These are phyloP conservation scores for Lanmaoa rubissima DNA, from an alignment of 768 basidiomycete genomes.

Conservation along the genomic window DNA sequence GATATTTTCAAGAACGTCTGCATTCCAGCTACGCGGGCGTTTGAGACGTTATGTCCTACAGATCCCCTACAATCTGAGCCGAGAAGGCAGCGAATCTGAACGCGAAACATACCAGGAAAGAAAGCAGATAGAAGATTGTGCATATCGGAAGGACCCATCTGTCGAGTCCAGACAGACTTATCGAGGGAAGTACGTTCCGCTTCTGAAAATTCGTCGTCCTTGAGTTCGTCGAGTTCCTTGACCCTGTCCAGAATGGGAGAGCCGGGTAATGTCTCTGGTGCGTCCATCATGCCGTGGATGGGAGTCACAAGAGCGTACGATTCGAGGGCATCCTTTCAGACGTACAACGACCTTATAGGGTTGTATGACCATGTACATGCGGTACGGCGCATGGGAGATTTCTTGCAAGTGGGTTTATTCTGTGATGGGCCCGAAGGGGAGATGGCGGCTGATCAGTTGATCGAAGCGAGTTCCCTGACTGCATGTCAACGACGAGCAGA, in stretches of 20 bases:
- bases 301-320: neutral
- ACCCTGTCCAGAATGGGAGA: neutral
- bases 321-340: neutral
- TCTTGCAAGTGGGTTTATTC: neutral
- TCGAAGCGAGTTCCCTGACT: too few species aligned
- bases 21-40: conserved; percentile 61
- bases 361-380: neutral
- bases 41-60: conserved; percentile 49
- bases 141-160: conserved; percentile 47
- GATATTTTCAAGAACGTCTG: conserved; percentile 44
- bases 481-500: neutral
- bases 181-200: conserved; percentile 32
- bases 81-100: neutral
- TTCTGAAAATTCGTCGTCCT: conserved; percentile 12
- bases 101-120: conserved; percentile 51
- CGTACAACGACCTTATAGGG: neutral
- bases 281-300: conserved; percentile 4
- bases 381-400: neutral
- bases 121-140: conserved; percentile 49
- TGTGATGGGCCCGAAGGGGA: neutral
- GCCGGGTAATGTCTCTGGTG: neutral
- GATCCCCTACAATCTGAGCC: neutral
- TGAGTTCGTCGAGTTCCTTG: too few species aligned
- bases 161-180: conserved; percentile 45
- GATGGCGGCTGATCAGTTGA: too few species aligned